These are phyloP conservation scores for Bothriochloa decipiens DNA, from an alignment of 176 grass and related monocot genomes.

Conservation along the genomic window DNA sequence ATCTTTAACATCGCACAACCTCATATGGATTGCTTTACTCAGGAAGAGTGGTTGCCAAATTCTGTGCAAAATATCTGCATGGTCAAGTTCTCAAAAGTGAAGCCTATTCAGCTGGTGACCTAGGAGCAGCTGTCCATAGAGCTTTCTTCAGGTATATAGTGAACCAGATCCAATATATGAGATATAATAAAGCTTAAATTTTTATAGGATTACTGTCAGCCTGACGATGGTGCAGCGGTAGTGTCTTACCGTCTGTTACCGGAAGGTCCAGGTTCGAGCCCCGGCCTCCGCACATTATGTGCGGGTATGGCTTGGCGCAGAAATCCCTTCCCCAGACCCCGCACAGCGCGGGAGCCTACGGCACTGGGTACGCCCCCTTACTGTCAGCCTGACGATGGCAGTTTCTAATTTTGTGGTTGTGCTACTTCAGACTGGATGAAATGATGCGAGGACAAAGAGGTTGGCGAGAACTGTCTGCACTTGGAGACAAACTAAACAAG, in stretches of 20 bases:
- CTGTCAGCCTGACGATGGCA: background rate
- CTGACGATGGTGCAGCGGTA: conserved; percentile 5
- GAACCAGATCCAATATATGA: conserved; percentile 20
- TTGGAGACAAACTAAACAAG: conserved; percentile 97
- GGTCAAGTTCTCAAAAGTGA: conserved; percentile 80
- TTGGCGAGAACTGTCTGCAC: conserved; percentile 87
- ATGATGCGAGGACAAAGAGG: conserved; percentile 99
- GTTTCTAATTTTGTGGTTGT: conserved; percentile 32
- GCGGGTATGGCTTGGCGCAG: no score
- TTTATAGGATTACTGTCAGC: conserved; percentile 15
- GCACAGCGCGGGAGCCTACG: no score
- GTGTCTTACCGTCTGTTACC: no score
- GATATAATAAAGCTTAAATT: conserved; percentile 27
- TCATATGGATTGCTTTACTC: conserved; percentile 45
- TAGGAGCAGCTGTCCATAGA: conserved; percentile 70
- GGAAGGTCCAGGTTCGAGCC: no score
- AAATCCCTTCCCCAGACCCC: no score
- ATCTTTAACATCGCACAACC: conserved; percentile 3
- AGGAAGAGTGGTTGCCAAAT: conserved; percentile 95
- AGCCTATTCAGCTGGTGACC: conserved; percentile 76
- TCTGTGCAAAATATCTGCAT: conserved; percentile 95
- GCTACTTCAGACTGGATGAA: conserved; percentile 85
- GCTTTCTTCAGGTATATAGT: conserved; percentile 89
- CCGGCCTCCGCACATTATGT: no score
- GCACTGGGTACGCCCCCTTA: no score